These are phyloP conservation scores for Exsudoporus frostii DNA, from an alignment of 768 basidiomycete species.

Conservation along the genomic window DNA sequence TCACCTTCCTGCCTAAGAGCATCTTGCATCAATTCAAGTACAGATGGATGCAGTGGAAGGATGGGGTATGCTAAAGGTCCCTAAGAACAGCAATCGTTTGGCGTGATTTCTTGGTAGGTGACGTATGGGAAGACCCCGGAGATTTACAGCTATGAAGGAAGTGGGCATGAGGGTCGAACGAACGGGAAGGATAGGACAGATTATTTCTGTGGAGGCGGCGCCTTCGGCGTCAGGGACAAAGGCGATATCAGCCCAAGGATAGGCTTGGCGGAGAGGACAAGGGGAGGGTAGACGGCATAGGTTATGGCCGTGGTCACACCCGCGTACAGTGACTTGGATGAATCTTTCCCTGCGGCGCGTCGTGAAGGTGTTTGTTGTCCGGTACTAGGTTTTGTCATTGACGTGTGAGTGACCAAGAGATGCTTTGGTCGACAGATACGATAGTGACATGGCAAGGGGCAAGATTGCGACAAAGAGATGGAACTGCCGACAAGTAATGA, in stretches of 20 bases:
- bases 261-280: slow-evolving; percentile 37
- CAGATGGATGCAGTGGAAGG: slow-evolving; percentile 73
- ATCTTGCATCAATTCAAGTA: slow-evolving; percentile 58
- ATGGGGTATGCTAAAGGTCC: slow-evolving; percentile 47
- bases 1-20: slow-evolving; percentile 33
- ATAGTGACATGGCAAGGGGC: slow-evolving; percentile 59
- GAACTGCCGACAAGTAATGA: slow-evolving; percentile 43
- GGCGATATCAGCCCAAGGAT: slow-evolving; percentile 24
- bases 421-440: slow-evolving; percentile 54
- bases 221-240: slow-evolving; percentile 34
- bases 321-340: slow-evolving; percentile 29
- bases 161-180: slow-evolving; percentile 59
- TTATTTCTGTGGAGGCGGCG: slow-evolving; percentile 22
- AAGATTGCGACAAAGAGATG: slow-evolving; percentile 38
- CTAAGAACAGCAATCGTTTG: slow-evolving; percentile 62
- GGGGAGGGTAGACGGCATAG: slow-evolving; percentile 49
- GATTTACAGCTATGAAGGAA: slow-evolving; percentile 52
- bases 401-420: slow-evolving; percentile 56
- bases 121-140: slow-evolving; percentile 37
- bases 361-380: slow-evolving; percentile 26
- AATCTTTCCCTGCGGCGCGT: slow-evolving; percentile 31
- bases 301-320: slow-evolving; percentile 41
- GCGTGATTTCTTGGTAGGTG: slow-evolving; percentile 53
- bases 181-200: slow-evolving; percentile 48
- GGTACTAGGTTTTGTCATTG: slow-evolving; percentile 21